Evolutionary conservation across 2,329 filamentous ascomycete genomes (phyloP).

Genomic region (Hypoxylon rubiginosum): DNA sequence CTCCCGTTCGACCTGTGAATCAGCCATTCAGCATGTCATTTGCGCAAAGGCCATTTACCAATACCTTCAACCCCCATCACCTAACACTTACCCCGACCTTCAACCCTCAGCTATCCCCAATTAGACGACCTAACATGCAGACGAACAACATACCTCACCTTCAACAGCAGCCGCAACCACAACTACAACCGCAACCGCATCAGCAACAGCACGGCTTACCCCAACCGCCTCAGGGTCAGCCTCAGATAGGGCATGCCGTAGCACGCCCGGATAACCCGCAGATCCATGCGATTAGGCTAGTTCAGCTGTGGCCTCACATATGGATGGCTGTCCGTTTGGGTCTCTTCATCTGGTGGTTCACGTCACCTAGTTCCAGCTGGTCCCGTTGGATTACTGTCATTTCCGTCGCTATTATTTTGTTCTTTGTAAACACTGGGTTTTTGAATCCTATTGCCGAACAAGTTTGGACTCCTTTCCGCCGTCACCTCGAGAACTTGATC

Average conservation of each 20-base stretch:
- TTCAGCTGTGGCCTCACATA: slow-evolving; percentile 69
- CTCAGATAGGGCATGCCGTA: slow-evolving; percentile 48
- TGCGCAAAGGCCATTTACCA: slow-evolving; percentile 30
- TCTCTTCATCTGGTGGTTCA: slow-evolving; percentile 76
- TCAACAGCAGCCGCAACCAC: slow-evolving; percentile 44
- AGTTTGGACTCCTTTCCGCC: slow-evolving; percentile 68
- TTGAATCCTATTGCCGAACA: slow-evolving; percentile 69
- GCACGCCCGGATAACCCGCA: slow-evolving; percentile 50
- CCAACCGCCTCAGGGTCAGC: slow-evolving; percentile 48
- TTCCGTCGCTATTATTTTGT: slow-evolving; percentile 66
- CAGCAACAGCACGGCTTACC: slow-evolving; percentile 48
- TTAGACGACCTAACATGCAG: slow-evolving; percentile 39
- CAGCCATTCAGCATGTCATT: slow-evolving; percentile 31
- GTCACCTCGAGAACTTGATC: slow-evolving; percentile 71
- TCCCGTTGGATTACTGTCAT: slow-evolving; percentile 69
- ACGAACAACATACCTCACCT: slow-evolving; percentile 44
- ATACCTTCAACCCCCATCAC: slow-evolving; percentile 29
- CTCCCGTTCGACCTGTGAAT: slow-evolving; percentile 48
- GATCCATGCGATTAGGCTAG: slow-evolving; percentile 55
- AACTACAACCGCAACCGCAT: slow-evolving; percentile 44
- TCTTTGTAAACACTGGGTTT: slow-evolving; percentile 71
- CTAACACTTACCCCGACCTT: slow-evolving; percentile 37
- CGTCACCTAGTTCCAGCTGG: slow-evolving; percentile 69
- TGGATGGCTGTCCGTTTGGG: slow-evolving; percentile 72
- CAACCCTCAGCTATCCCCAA: slow-evolving; percentile 25